These are phyloP conservation scores for Hericium alpestre DNA, from an alignment of 768 basidiomycete species.

Conservation along the genomic window DNA sequence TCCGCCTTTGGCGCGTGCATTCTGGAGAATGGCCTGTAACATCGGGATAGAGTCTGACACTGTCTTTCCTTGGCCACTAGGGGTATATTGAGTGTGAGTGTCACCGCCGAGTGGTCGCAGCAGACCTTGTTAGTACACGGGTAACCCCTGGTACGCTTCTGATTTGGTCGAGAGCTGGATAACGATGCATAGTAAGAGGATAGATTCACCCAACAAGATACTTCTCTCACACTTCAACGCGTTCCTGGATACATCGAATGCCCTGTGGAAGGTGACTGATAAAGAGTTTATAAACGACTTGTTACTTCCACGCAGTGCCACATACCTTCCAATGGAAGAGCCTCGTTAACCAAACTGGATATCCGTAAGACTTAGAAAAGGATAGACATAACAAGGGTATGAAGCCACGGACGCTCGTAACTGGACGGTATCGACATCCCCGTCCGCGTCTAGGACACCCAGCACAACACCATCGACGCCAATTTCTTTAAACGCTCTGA, in stretches of 20 bases:
- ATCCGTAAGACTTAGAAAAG: not conserved
- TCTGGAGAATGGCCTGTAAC: conserved; percentile 13
- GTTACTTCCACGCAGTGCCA: not conserved
- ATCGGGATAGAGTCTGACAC: conserved; percentile 20
- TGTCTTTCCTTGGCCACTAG: conserved; percentile 42
- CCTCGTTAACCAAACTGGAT: conserved; percentile 43
- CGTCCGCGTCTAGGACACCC: conserved; percentile 46
- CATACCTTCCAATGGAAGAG: conserved; percentile 53
- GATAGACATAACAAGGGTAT: not conserved
- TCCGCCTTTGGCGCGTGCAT: conserved; percentile 1
- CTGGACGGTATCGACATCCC: conserved; percentile 45
- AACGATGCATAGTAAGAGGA: not conserved
- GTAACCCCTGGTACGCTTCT: conserved; percentile 51
- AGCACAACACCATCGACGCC: conserved; percentile 60
- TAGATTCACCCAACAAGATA: not conserved
- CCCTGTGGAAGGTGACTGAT: conserved; percentile 69
- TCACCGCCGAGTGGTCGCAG: not conserved
- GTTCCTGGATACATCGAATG: conserved; percentile 63
- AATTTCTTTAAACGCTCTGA: conserved; percentile 44
- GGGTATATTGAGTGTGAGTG: not conserved
- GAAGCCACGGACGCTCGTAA: conserved; percentile 42
- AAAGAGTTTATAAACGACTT: not conserved
- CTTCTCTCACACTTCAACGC: conserved; percentile 35
- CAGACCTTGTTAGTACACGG: conserved; percentile 71
- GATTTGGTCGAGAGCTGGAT: conserved; percentile 29